These are phyloP conservation scores for Patellaria atrata DNA, from an alignment of 495 filamentous ascomycete genomes.

Conservation along the genomic window DNA sequence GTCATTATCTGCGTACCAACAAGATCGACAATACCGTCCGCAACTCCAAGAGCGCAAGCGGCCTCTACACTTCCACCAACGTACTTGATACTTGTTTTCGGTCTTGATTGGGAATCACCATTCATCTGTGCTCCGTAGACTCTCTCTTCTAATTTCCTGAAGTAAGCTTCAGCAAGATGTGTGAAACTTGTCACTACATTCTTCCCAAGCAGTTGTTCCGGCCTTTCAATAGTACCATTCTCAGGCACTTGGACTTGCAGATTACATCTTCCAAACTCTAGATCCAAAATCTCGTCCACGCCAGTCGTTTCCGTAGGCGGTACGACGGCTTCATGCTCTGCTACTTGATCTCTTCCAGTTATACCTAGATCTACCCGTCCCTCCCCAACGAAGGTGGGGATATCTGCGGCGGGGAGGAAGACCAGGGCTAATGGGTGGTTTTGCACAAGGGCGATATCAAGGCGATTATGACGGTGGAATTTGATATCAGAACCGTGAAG, in stretches of 20 bases:
- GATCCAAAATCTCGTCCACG: constrained; percentile 71
- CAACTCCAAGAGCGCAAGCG: constrained; percentile 87
- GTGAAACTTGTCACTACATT: constrained; percentile 94
- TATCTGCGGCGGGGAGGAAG: constrained; percentile 94
- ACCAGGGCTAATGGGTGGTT: constrained; percentile 90
- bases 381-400: constrained; percentile 92
- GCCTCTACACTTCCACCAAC: constrained; percentile 93
- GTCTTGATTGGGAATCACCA: constrained; percentile 28
- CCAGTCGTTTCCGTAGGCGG: constrained; percentile 47
- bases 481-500: constrained; percentile 89
- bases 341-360: constrained; percentile 82
- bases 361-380: constrained; percentile 89
- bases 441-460: constrained; percentile 92
- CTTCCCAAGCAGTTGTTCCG: constrained; percentile 74
- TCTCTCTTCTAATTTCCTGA: constrained; percentile 51
- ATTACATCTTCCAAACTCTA: constrained; percentile 81
- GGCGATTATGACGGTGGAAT: constrained; percentile 80
- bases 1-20: constrained; percentile 48
- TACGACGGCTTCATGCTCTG: constrained; percentile 68
- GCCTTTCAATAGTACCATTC: constrained; percentile 53
- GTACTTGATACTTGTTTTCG: constrained; percentile 76
- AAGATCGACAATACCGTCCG: constrained; percentile 93
- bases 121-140: constrained; percentile 10
- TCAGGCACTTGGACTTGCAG: constrained; percentile 91
- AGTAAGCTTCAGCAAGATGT: constrained; percentile 65